Base-by-base conservation (phyloP, 805 yeast species). In the Metschnikowia vanudenii region DNA sequence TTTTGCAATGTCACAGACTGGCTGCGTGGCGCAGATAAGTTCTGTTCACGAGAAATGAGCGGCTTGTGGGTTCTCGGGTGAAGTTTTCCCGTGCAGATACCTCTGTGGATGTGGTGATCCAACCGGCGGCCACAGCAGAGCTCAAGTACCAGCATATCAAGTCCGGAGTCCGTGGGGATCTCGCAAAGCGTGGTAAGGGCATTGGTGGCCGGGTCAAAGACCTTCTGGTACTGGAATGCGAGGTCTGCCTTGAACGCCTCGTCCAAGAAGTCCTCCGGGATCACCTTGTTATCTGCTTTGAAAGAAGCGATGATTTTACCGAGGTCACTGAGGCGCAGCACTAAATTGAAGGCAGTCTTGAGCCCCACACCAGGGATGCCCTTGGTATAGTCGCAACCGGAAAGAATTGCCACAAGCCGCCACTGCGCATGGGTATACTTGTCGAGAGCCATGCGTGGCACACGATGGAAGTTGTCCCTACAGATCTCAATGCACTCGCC, bases 341-440 rank as follows among this genome's bases (percentile, higher is more conserved):
- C 82, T 37, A 85, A 61, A 34, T 68, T 70, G 44, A 85, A 78
- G 0, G 97, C 96, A 22, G 84, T 86, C 37, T 81, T 79, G 9
- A 90, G 73, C 0, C 99, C 99, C 13, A 92, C 74, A 2, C 85
- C 84, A 0, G 85, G 78, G 6, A 94, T 72, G 0, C 99, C 99
- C 45, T 81, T 80, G 0, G 97, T 88, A 60, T 94, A 94, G 64
- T 94, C 99, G 67, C 99, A 94, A 0, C 99, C 99, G n/a, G 96
- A 80, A 4, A 94, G 61, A 55, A 91, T 84, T 1, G 96, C 98
- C 66, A 88, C 79, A 35, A 82, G 72, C 39, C 94, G 73, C 43
- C 88, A 63, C 56, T 88, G 88, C 9, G 76, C 78, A 22, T 69
- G 76, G 17, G 75, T 62, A 54, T 84, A 74, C 5, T 69, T 58